Evolutionary conservation across 139 green algal species (phyloP).

Genomic region (Closterium sp.): DNA sequence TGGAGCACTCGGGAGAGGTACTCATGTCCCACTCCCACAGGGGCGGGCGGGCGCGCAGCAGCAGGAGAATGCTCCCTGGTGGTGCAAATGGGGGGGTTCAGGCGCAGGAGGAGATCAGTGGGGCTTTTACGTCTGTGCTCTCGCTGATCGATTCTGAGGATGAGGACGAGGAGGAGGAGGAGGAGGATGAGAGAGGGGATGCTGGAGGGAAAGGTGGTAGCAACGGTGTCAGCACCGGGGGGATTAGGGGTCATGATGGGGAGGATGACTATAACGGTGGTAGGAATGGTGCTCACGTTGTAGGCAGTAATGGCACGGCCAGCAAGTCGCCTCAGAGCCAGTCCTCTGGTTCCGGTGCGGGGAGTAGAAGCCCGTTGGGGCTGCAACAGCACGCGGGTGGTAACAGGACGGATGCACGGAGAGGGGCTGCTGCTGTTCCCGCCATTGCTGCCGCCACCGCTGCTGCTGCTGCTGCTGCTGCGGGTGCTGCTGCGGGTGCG

Average conservation of each 20-base stretch:
- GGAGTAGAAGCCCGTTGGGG: not conserved
- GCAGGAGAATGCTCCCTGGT: no score
- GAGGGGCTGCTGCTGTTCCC: not conserved
- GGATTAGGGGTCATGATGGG: no score
- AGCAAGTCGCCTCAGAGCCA: not conserved
- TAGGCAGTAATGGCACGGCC: not conserved
- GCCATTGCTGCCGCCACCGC: no score
- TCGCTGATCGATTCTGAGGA: not conserved
- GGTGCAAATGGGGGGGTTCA: not conserved
- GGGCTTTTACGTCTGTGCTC: not conserved
- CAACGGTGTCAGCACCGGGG: no score
- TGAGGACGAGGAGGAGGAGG: not conserved
- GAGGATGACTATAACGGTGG: no score
- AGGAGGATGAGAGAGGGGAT: no score
- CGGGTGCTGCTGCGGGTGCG: not conserved
- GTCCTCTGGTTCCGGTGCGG: not conserved
- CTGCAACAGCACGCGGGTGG: not conserved
- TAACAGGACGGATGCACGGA: not conserved
- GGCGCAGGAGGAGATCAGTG: not conserved
- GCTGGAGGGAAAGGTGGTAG: no score
- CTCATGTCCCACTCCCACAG: not conserved
- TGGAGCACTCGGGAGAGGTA: not conserved
- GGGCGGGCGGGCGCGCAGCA: not conserved
- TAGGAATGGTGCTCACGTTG: not conserved
- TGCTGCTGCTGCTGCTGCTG: not conserved